Evolutionary conservation across 2,329 filamentous ascomycete genomes (phyloP).

Genomic region (Alternaria triticina): DNA sequence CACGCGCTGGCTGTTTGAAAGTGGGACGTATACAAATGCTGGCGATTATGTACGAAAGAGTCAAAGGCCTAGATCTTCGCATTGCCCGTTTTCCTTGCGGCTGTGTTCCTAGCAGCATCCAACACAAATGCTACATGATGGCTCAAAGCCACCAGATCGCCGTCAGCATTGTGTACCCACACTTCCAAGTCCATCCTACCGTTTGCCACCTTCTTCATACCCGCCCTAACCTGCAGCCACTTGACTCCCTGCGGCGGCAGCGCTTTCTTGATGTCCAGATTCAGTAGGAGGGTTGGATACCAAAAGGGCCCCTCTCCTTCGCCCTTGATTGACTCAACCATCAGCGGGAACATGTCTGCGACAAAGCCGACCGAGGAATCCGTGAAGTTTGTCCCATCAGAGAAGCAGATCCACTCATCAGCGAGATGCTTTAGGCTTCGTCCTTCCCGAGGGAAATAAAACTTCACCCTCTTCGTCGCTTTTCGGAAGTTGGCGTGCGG

Average conservation of each 20-base stretch:
- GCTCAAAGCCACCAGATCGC: slow-evolving; percentile 71
- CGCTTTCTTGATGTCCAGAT: slow-evolving; percentile 77
- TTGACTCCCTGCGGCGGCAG: slow-evolving; percentile 72
- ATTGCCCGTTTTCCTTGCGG: slow-evolving; percentile 53
- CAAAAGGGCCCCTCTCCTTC: slow-evolving; percentile 58
- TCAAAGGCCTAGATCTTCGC: slow-evolving; percentile 40
- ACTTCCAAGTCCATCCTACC: slow-evolving; percentile 79
- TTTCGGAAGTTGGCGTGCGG: slow-evolving; percentile 56
- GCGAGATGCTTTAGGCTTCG: slow-evolving; percentile 51
- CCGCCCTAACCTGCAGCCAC: slow-evolving; percentile 72
- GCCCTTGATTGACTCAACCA: slow-evolving; percentile 60
- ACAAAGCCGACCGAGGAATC: slow-evolving; percentile 69
- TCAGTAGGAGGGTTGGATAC: slow-evolving; percentile 79
- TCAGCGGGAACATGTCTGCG: slow-evolving; percentile 71
- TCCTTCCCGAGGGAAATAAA: slow-evolving; percentile 59
- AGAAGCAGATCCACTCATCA: slow-evolving; percentile 72
- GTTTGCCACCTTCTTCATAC: slow-evolving; percentile 70
- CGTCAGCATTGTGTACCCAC: slow-evolving; percentile 66
- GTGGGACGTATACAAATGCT: neutral
- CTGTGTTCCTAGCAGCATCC: slow-evolving; percentile 67
- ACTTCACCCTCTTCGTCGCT: slow-evolving; percentile 59
- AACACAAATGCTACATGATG: slow-evolving; percentile 72
- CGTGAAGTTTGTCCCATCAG: slow-evolving; percentile 67
- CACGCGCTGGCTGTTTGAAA: neutral
- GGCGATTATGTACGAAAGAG: neutral